Evolutionary conservation across 805 yeast species (phyloP).

Genomic region (Candida coquimbonensis): DNA sequence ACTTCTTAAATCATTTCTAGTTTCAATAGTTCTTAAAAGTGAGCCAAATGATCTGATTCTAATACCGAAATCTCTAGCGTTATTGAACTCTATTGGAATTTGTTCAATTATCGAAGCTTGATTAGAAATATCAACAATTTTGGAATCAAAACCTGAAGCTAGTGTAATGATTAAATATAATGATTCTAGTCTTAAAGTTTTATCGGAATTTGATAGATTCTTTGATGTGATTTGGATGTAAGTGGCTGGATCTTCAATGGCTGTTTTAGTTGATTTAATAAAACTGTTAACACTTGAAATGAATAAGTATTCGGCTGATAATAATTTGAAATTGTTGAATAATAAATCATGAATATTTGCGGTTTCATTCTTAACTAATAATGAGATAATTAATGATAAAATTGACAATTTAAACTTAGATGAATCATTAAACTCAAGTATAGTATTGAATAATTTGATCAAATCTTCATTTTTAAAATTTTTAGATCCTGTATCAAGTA

Average conservation of each 20-base stretch:
- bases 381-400: conserved; percentile 12
- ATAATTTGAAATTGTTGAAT: conserved; percentile 10
- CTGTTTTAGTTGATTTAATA: conserved; percentile 3
- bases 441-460: neutral
- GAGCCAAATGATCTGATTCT: conserved; percentile 56
- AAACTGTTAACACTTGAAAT: conserved; percentile 15
- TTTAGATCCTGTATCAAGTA: conserved; percentile 31
- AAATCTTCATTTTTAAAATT: conserved; percentile 18
- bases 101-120: conserved; percentile 59
- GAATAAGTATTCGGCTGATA: conserved; percentile 16
- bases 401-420: conserved; percentile 12
- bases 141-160: conserved; percentile 22
- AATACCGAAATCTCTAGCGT: conserved; percentile 67
- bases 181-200: conserved; percentile 41
- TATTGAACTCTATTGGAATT: conserved; percentile 59
- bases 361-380: conserved; percentile 7
- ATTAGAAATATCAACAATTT: conserved; percentile 35
- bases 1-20: conserved; percentile 18
- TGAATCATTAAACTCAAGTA: neutral
- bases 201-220: conserved; percentile 44
- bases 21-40: conserved; percentile 29
- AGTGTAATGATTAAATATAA: conserved; percentile 36
- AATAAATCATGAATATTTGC: conserved; percentile 4
- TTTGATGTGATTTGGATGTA: conserved; percentile 24
- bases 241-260: neutral